A percentile compares a stretch with the other conserved stretches of the same genome.
These are phyloP conservation scores for Trypanosoma boissoni DNA, from an alignment of 208 protist genomes.

Conservation along the genomic window DNA sequence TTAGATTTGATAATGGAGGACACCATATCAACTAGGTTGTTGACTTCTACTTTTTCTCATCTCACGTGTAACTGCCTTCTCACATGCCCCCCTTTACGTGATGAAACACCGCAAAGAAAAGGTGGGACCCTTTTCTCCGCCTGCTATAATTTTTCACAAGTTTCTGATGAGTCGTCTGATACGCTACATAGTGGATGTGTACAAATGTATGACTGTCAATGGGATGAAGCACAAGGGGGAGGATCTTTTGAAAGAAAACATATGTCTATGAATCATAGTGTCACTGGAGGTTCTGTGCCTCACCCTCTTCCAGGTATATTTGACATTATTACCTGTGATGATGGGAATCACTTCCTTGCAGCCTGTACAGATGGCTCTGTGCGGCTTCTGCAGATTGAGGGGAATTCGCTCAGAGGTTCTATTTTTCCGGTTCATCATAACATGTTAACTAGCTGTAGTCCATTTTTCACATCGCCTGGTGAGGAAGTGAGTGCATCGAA, in stretches of 20 bases:
- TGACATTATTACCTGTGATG: constrained; percentile 29
- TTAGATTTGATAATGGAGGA: background rate
- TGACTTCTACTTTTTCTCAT: constrained; percentile 6
- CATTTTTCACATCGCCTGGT: constrained; percentile 23
- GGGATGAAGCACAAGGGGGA: background rate
- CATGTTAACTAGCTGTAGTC: constrained; percentile 79
- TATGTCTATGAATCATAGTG: background rate
- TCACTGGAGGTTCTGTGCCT: background rate
- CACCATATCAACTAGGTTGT: constrained; percentile 4
- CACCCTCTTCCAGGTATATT: constrained; percentile 60
- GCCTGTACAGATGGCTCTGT: constrained; percentile 74
- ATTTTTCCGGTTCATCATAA: constrained; percentile 45
- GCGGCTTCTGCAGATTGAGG: constrained; percentile 34
- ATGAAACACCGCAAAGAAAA: background rate
- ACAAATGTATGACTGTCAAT: constrained; percentile 11
- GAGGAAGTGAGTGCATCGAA: background rate
- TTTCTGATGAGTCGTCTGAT: background rate
- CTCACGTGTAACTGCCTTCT: constrained; percentile 82
- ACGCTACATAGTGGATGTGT: constrained; percentile 16
- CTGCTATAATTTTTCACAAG: constrained; percentile 38
- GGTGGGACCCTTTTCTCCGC: constrained; percentile 19
- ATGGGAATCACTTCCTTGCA: constrained; percentile 28
- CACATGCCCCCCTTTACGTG: background rate
- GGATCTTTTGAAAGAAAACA: constrained; percentile 1
- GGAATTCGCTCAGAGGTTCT: constrained; percentile 4